Percentiles rank a stretch among this genome's conserved stretches.
phyloP scores from a whole-genome alignment of 2,329 filamentous ascomycete species.

The Arthrobotrys megalospora region DNA sequence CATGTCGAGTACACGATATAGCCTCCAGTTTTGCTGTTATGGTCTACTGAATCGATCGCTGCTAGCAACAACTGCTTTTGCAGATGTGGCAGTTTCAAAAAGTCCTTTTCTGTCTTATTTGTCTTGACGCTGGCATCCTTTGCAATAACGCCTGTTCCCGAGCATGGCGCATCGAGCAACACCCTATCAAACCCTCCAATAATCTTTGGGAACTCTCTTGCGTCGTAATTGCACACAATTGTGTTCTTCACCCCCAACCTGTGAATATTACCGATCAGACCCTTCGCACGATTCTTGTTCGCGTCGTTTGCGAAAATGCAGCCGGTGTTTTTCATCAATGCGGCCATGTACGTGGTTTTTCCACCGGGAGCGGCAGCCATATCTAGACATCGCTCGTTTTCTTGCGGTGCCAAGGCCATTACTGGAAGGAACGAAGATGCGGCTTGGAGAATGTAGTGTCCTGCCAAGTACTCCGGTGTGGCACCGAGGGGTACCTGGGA shows the following conservation, averaged over 20 bases:
- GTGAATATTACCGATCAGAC: constrained; percentile 98
- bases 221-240: constrained; percentile 95
- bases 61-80: constrained; percentile 95
- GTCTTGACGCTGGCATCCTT: constrained; percentile 98
- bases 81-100: constrained; percentile 90
- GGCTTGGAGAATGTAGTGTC: constrained; percentile 97
- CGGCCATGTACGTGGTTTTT: constrained; percentile 96
- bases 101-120: constrained; percentile 96
- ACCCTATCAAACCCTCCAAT: constrained; percentile 97
- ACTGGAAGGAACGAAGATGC: constrained; percentile 97
- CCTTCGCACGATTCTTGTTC: constrained; percentile 92
- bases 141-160: constrained; percentile 95
- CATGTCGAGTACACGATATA: constrained; percentile 98
- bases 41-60: constrained; percentile 95
- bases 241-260: constrained; percentile 93
- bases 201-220: constrained; percentile 91
- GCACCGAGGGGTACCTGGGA: constrained; percentile 88
- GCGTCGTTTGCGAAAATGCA: constrained; percentile 97
- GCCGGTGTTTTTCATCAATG: constrained; percentile 97
- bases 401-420: constrained; percentile 95
- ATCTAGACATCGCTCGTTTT: constrained; percentile 91
- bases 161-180: constrained; percentile 93
- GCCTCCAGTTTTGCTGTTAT: constrained; percentile 90
- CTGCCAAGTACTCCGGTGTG: constrained; percentile 95
- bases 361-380: constrained; percentile 96